A percentile compares a stretch with the other conserved stretches of the same genome.
phyloP scores from a whole-genome alignment of 805 yeast genomes.

The Yamadazyma takamatsuzukensis region DNA sequence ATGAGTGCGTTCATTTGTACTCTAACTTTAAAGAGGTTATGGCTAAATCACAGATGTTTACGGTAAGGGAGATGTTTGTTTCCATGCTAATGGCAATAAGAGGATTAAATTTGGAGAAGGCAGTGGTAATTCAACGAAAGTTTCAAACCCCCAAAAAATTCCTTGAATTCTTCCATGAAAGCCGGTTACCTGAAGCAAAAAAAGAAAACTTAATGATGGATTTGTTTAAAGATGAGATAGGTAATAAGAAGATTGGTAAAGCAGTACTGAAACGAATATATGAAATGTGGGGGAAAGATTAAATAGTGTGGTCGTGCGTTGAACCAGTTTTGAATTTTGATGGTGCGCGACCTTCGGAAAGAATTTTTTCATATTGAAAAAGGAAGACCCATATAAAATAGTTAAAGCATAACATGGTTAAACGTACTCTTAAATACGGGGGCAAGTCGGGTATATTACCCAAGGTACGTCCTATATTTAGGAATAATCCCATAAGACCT shows the following conservation, averaged over 20 bases:
- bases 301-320: slow-evolving; percentile 4
- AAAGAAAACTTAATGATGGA: slow-evolving; percentile 13
- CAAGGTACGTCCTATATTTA: slow-evolving; percentile 68
- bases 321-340: not conserved
- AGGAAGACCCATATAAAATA: not conserved
- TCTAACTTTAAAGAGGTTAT: slow-evolving; percentile 58
- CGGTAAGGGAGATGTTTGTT: slow-evolving; percentile 73
- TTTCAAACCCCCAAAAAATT: slow-evolving; percentile 69
- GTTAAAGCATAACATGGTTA: slow-evolving; percentile 34
- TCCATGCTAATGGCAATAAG: slow-evolving; percentile 72
- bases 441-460: slow-evolving; percentile 85
- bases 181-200: too few species aligned
- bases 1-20: slow-evolving; percentile 36
- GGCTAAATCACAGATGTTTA: slow-evolving; percentile 64
- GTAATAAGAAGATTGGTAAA: slow-evolving; percentile 50
- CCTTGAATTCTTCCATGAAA: slow-evolving; percentile 43
- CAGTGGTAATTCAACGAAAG: slow-evolving; percentile 64
- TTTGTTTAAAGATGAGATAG: slow-evolving; percentile 40
- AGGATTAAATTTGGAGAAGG: slow-evolving; percentile 85
- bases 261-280: slow-evolving; percentile 49
- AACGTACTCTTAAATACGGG: slow-evolving; percentile 48
- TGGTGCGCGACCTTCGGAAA: not conserved
- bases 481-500: slow-evolving; percentile 55
- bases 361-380: slow-evolving; percentile 6
- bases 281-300: slow-evolving; percentile 51